Evolutionary conservation across 495 filamentous ascomycete genomes (phyloP), one percentile per base, ranked within the genome.

Genomic region (Penicillium salamii): DNA sequence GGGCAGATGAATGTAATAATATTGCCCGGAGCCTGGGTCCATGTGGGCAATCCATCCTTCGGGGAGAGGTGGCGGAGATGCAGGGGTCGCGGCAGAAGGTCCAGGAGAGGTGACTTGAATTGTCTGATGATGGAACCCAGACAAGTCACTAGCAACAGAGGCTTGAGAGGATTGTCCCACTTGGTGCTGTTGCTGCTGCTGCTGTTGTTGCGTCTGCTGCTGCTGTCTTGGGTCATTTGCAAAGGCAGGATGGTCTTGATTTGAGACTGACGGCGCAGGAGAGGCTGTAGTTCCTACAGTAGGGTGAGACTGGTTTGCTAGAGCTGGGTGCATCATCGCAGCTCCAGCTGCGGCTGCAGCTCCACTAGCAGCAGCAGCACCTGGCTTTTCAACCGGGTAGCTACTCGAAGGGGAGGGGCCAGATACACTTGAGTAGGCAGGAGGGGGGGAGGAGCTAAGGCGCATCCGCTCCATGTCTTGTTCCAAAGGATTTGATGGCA

Each of bases 41-140:
- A 97, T 77, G 61, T 97, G 95, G 11, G 95, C 91, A 63, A 97
- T 97, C 93, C 93, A 98, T 8, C 95, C 93, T 63, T 97, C 95
- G 12, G 93, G 93, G 9, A 98, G 78, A 11, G 91, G 93, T 6
- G 93, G 95, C 8, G 91, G 93, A 20, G 88, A 90, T 21, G 84
- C 79, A 21, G 88, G 88, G 8, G 86, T 83, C 28, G 84, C 73
- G 5, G 78, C 79, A 11, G 77, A 67, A 3, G 83, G 72, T 3
- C 74, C 72, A n/a, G 82, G 75, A 17, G 77, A 71, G 21, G 69
- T 37, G 7, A 59, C 45, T 8, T 58, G 52, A 12, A 43, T 23
- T 12, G 40, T 51, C 38, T 59, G 61, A 57, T 73, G 77, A 32
- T 67, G 61, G 36, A 47, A 55, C 14, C 54, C 53, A 13, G 61